Evolutionary conservation across 805 yeast species (phyloP).

Genomic region (Schwanniomyces pseudopolymorphus): DNA sequence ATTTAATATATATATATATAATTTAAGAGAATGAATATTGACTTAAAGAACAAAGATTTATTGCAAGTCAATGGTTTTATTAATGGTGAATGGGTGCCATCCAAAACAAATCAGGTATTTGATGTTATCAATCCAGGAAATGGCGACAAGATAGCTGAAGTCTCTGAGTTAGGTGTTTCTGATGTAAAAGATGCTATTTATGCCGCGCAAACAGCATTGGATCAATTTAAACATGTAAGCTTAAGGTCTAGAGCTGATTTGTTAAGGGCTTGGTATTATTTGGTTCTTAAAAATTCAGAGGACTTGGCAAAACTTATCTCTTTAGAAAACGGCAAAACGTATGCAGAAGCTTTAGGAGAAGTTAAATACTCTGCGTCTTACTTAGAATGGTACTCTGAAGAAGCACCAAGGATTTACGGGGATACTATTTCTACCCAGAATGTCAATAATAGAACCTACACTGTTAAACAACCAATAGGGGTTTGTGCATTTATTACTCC

Average conservation of each 20-base stretch:
- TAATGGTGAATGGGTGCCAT: slow-evolving; percentile 49
- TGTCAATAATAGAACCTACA: slow-evolving; percentile 45
- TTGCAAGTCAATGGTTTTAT: slow-evolving; percentile 55
- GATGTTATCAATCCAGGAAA: slow-evolving; percentile 54
- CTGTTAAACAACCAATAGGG: slow-evolving; percentile 42
- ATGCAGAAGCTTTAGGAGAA: slow-evolving; percentile 56
- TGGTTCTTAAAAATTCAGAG: slow-evolving; percentile 49
- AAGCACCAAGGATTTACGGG: slow-evolving; percentile 66
- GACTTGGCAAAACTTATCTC: slow-evolving; percentile 58
- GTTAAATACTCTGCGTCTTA: slow-evolving; percentile 56
- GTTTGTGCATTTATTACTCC: slow-evolving; percentile 54
- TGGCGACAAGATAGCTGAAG: slow-evolving; percentile 50
- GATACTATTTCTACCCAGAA: slow-evolving; percentile 62
- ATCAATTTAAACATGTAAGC: slow-evolving; percentile 42
- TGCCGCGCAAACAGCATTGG: slow-evolving; percentile 52
- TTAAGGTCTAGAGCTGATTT: slow-evolving; percentile 47
- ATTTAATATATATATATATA: background rate
- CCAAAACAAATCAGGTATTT: slow-evolving; percentile 35
- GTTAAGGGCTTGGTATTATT: slow-evolving; percentile 48
- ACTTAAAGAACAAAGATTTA: slow-evolving; percentile 28
- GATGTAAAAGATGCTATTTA: slow-evolving; percentile 57
- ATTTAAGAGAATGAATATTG: background rate
- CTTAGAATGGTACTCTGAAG: slow-evolving; percentile 68
- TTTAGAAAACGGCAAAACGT: slow-evolving; percentile 56
- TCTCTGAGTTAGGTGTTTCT: slow-evolving; percentile 49